A percentile compares a stretch with the other conserved stretches of the same genome.
Evolutionary conservation across 129 eudicot species (phyloP).

Genomic region (Centella asiatica): DNA sequence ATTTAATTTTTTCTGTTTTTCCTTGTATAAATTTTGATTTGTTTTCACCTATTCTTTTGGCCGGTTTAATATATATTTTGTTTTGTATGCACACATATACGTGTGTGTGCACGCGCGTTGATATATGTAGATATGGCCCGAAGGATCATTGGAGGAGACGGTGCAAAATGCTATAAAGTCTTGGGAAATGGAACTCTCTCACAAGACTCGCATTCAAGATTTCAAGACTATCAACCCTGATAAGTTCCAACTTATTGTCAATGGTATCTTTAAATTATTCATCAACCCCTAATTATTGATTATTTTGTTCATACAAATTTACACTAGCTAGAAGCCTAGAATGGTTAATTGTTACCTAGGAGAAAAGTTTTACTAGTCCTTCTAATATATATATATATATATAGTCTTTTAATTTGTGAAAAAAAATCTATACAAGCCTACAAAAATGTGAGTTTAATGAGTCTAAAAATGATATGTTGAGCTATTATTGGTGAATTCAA

Average conservation of each 20-base stretch:
- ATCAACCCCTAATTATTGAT: too few relatives aligned
- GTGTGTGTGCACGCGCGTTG: not conserved
- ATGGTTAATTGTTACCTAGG: too few relatives aligned
- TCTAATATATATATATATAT: too few relatives aligned
- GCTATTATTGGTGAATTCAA: too few relatives aligned
- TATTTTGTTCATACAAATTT: too few relatives aligned
- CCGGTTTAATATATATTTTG: not conserved
- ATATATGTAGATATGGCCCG: conserved; percentile 52
- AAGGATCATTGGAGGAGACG: conserved; percentile 72
- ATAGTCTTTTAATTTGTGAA: too few relatives aligned
- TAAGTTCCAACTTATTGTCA: conserved; percentile 51
- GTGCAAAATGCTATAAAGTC: conserved; percentile 85
- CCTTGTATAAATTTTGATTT: not conserved
- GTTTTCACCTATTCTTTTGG: not conserved
- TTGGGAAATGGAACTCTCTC: conserved; percentile 95
- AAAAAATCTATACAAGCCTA: too few relatives aligned
- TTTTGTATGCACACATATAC: not conserved
- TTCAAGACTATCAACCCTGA: conserved; percentile 60
- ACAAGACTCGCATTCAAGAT: conserved; percentile 71
- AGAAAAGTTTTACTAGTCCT: too few relatives aligned
- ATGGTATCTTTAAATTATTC: conserved; percentile 19
- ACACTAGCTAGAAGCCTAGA: too few relatives aligned
- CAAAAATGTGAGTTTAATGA: too few relatives aligned
- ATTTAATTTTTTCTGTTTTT: not conserved
- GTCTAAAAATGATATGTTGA: too few relatives aligned